phyloP scores from a whole-genome alignment of 805 yeast species.

The Ogataea populi-albae region DNA sequence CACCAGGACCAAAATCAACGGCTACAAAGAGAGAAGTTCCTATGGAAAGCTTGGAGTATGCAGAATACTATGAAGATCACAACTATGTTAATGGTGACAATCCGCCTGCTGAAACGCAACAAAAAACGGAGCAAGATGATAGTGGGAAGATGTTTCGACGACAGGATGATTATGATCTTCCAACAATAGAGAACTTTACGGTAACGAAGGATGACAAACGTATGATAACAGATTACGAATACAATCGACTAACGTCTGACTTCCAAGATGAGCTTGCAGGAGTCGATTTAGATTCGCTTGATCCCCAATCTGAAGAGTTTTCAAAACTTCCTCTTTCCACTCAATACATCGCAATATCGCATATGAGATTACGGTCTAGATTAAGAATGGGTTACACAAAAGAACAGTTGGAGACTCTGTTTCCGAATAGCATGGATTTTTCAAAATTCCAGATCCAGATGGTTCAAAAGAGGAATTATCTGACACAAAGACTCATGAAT shows the following conservation, averaged over 20 bases:
- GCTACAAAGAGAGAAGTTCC: slow-evolving; percentile 15
- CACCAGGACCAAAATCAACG: slow-evolving; percentile 4
- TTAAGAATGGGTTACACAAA: slow-evolving; percentile 93
- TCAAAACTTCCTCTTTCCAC: slow-evolving; percentile 73
- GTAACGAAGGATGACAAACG: slow-evolving; percentile 63
- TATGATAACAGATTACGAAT: slow-evolving; percentile 70
- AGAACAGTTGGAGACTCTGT: slow-evolving; percentile 77
- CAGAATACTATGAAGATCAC: slow-evolving; percentile 38
- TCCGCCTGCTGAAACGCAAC: slow-evolving; percentile 7
- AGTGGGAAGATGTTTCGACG: slow-evolving; percentile 39
- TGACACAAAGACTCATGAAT: slow-evolving; percentile 83
- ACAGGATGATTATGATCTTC: slow-evolving; percentile 85
- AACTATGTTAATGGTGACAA: slow-evolving; percentile 19
- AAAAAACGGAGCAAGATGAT: slow-evolving; percentile 9
- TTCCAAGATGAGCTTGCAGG: slow-evolving; percentile 63
- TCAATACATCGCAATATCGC: slow-evolving; percentile 84
- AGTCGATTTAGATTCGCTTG: slow-evolving; percentile 67
- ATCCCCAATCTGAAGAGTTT: slow-evolving; percentile 81
- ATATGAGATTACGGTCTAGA: slow-evolving; percentile 77
- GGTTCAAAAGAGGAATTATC: slow-evolving; percentile 87
- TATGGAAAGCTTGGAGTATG: slow-evolving; percentile 28
- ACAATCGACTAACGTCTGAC: slow-evolving; percentile 55
- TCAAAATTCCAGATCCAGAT: slow-evolving; percentile 90
- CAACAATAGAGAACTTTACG: slow-evolving; percentile 53
- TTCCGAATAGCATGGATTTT: slow-evolving; percentile 85